Base-by-base conservation (phyloP, 352 stramenopile genomes). In the Phytophthora hybrid region DNA sequence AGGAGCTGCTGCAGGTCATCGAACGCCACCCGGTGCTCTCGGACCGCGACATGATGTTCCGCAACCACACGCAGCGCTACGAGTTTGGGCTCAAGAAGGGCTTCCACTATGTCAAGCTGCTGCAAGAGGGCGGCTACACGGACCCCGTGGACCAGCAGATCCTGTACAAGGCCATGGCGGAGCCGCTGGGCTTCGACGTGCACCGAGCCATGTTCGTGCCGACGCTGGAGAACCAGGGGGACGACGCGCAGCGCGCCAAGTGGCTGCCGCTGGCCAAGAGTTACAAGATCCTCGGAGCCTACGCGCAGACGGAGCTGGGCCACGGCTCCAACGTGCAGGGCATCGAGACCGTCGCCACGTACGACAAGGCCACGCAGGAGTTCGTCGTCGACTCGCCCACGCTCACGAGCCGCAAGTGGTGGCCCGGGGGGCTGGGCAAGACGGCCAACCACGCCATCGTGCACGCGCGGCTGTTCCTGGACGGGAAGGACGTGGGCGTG, bases 361-460 rank as follows among this genome's bases (percentile, higher is more conserved):
- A 97, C 78, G 76, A 98, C 46, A 89, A 90, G 54, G 75, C 87
- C 26, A 87, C 79, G 3, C 88, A 98, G 63, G 93, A 98, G 79
- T 99, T 97, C 70, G 82, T 98, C 26, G 90, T 99, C 59, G 74
- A 99, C 80, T 98, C 94, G 16, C 97, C 97, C 0, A 98, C 96
- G 11, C 66, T 99, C 26, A 99, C 96, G 32, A 91, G 85, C 58
- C 84, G 87, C 66, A 99, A 99, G 79, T 99, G 97, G 88, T 99
- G 98, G 98, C 96, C 96, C 5, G 73, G 73, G 46, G 73, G 73
- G 7, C 57, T 80, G n/a, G 73, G 73, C n/a, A 80, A 80, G 69
- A 80, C 73, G 9, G 73, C 73, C 16, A 80, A 67, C 29, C 63
- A 80, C 54, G 73, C 73, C 7, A 80, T 80, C 19, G 73, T 80